Percentiles rank a stretch among this genome's conserved stretches.
phyloP scores from a whole-genome alignment of 2,329 filamentous ascomycete genomes.

The Fusarium metavorans region DNA sequence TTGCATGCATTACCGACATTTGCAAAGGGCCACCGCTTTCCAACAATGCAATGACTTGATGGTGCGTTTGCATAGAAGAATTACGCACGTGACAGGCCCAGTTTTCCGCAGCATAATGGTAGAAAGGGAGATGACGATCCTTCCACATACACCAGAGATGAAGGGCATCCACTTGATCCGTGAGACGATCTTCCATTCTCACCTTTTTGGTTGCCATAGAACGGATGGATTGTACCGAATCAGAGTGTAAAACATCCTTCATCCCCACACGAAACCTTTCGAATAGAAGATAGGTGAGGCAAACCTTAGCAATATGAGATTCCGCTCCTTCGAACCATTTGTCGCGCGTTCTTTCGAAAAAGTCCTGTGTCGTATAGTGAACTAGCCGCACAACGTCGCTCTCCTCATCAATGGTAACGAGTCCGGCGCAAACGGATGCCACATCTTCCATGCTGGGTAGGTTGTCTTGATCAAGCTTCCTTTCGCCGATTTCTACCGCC shows the following conservation, averaged over 20 bases:
- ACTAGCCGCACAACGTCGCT: slow-evolving; percentile 55
- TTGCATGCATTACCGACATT: background rate
- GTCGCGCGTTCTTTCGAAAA: slow-evolving; percentile 19
- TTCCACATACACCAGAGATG: too few relatives aligned
- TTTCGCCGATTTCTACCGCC: slow-evolving; percentile 47
- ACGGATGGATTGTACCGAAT: slow-evolving; percentile 34
- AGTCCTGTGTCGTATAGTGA: slow-evolving; percentile 60
- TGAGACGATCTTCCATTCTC: too few relatives aligned
- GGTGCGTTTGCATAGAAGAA: background rate
- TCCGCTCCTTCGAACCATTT: background rate
- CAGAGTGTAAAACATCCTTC: slow-evolving; percentile 27
- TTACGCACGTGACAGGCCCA: slow-evolving; percentile 50
- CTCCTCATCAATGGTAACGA: slow-evolving; percentile 54
- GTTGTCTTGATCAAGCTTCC: slow-evolving; percentile 51
- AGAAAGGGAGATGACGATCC: slow-evolving; percentile 26
- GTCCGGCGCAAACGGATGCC: slow-evolving; percentile 53
- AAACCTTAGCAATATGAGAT: background rate
- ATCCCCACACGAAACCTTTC: background rate
- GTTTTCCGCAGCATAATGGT: slow-evolving; percentile 47
- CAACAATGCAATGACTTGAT: background rate
- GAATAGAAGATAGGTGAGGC: background rate
- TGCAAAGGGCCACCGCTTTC: background rate
- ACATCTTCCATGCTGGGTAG: slow-evolving; percentile 49
- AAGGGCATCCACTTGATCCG: too few relatives aligned
- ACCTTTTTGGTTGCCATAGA: too few relatives aligned